Base-by-base conservation (phyloP, 2,329 filamentous ascomycete genomes). In the Fusarium sambucinum region DNA sequence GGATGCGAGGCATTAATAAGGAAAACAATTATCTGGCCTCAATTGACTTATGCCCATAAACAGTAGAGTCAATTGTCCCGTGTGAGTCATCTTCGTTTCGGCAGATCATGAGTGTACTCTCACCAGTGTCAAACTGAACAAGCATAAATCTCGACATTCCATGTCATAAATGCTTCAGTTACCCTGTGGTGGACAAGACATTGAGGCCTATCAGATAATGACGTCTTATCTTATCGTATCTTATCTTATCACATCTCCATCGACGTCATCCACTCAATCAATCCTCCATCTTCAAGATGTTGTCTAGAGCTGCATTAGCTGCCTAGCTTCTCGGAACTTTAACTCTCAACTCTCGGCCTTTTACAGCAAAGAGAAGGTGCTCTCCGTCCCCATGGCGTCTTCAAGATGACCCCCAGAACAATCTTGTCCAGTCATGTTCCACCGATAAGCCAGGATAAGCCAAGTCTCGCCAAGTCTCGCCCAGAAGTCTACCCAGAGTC, bases 391-490 rank as follows among this genome's bases (percentile, higher is more conserved):
- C 4, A 21, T 10, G 14, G 17, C 17, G 9, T 14, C 16, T 19
- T 3, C 13, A 19, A 25, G 19, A 29, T 5, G 27, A 13, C 6
- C 17, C 1, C 12, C 33, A 1, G 7, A 47, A 47, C 40, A 54
- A 33, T 33, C 6, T 11, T 0, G 17, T 1, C 59, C 59, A 63
- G 35, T 63, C 4, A 29, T 2, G 0, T 21, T 11, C 3, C 1
- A 3, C 6, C 16, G 44, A 63, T 59, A 51, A 63, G 44, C 27
- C 27, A 27, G 19, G 17, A 3, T 5, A 3, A 47, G 59, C 59
- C 61, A 64, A 64, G 46, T 37, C 21, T 47, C 25, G 59, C 61
- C 59, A 64, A 64, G 61, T 42, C 32, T 21, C 4, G n/a, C 32
- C 25, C 37, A 44, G 42, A 62, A 63, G 42, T 38, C 45, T 40